Evolutionary conservation across 1,139 yeast species (phyloP), one percentile per base, ranked within the genome.

Genomic region (Yamadazyma dushanensis): DNA sequence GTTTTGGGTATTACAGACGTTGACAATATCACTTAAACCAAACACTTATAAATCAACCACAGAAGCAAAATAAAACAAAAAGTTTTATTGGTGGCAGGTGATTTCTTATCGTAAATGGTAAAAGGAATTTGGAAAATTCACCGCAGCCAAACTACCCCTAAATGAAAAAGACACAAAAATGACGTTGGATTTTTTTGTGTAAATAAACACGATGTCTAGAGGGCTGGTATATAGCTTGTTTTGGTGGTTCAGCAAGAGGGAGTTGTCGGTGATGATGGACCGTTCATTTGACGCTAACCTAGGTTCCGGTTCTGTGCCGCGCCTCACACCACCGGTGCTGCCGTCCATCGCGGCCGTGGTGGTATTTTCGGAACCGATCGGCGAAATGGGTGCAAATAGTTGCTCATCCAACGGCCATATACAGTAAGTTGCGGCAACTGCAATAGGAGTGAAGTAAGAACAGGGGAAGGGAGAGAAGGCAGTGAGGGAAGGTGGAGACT

Each of bases 301-400:
- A n/a, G n/a, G n/a, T n/a, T n/a, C n/a, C n/a, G n/a, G n/a, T n/a
- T n/a, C n/a, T n/a, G n/a, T n/a, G n/a, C n/a, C n/a, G n/a, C n/a
- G n/a, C n/a, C n/a, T n/a, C n/a, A n/a, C n/a, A n/a, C n/a, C n/a
- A n/a, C n/a, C n/a, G n/a, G n/a, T n/a, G n/a, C n/a, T n/a, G n/a
- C n/a, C n/a, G n/a, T n/a, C n/a, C n/a, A n/a, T n/a, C n/a, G n/a
- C n/a, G n/a, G n/a, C n/a, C 24, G 24, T 10, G 24, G 24, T 21
- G 24, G n/a, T n/a, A 16, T 10, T 4, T 6, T 24, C 15, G 16
- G 16, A 14, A 24, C 26, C 7, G 13, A 16, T 16, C 29, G 29
- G 29, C 13, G 15, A 26, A 26, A 26, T 26, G 29, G 29, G 29
- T 26, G 29, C 29, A 26, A 26, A 26, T 26, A 11, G 8, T 16